These are phyloP conservation scores for Tricholoma saponaceum DNA, from an alignment of 768 basidiomycete species.

Conservation along the genomic window DNA sequence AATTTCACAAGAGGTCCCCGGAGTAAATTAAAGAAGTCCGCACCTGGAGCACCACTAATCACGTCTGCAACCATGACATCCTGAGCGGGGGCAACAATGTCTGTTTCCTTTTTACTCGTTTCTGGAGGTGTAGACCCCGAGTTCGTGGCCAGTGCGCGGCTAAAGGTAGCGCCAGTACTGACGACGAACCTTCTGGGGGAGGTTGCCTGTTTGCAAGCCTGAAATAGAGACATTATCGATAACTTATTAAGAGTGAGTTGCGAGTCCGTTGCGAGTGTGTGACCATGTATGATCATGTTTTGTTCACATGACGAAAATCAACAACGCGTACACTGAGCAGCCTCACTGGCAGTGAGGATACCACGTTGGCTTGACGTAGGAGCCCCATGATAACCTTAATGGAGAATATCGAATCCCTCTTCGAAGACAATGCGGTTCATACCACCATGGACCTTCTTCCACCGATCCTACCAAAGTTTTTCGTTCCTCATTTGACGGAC, in stretches of 20 bases:
- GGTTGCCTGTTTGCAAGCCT: conserved; percentile 33
- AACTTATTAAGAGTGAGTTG: not conserved
- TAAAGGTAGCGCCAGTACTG: conserved; percentile 14
- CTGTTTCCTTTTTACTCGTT: conserved; percentile 28
- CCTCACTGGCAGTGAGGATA: too few relatives aligned
- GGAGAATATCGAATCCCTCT: too few relatives aligned
- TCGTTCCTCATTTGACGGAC: conserved; percentile 61
- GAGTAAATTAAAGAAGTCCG: conserved; percentile 16
- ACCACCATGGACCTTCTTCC: conserved; percentile 28
- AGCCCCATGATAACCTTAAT: too few relatives aligned
- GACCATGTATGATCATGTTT: not conserved
- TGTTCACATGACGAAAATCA: not conserved
- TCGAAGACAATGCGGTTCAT: too few relatives aligned
- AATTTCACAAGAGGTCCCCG: conserved; percentile 3
- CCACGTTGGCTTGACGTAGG: too few relatives aligned
- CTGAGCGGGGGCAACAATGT: conserved; percentile 39
- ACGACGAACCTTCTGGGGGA: conserved; percentile 19
- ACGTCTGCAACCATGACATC: conserved; percentile 77
- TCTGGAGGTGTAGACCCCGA: conserved; percentile 23
- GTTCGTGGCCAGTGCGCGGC: conserved; percentile 29
- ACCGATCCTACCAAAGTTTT: conserved; percentile 45
- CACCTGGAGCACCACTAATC: conserved; percentile 85
- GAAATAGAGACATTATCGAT: conserved; percentile 52
- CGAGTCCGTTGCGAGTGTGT: not conserved
- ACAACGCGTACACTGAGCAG: not conserved